Conservation (phyloP, 345 rosid species). For the Pseudoturritis turrita region DNA sequence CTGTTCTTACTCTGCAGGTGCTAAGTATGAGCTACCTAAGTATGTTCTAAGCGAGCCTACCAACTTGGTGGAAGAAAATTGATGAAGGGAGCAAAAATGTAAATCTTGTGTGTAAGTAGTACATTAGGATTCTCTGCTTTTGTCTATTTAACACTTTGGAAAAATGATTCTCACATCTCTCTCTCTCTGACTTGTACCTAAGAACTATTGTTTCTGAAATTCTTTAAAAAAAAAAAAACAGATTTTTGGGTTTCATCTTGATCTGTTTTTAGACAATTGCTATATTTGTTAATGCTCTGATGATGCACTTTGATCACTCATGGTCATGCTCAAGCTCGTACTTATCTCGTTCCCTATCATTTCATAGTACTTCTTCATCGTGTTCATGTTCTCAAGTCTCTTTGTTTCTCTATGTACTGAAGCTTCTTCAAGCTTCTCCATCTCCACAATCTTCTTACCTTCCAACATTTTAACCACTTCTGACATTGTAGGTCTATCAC, state of each 20-base stretch:
- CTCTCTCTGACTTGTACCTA: constrained; percentile 15
- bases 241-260: constrained; percentile 1
- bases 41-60: constrained; percentile 89
- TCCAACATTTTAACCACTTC: constrained; percentile 50
- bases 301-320: constrained; percentile 3
- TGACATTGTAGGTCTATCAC: constrained; percentile 45
- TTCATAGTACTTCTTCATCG: constrained; percentile 30
- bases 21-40: constrained; percentile 91
- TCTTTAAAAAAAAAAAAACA: neutral
- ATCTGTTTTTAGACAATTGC: neutral
- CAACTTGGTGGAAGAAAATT: constrained; percentile 63
- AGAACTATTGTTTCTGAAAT: constrained; percentile 10
- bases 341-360: neutral
- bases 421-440: constrained; percentile 18
- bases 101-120: constrained; percentile 35
- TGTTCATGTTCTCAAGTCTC: constrained; percentile 9
- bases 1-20: constrained; percentile 49
- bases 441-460: constrained; percentile 32
- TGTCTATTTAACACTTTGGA: constrained; percentile 14
- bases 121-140: constrained; percentile 32
- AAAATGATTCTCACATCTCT: neutral
- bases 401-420: constrained; percentile 1
- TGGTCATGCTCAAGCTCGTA: neutral
- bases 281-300: neutral
- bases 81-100: constrained; percentile 24